Base-by-base conservation (phyloP, 345 rosid genomes). In the Tarenaya hassleriana region DNA sequence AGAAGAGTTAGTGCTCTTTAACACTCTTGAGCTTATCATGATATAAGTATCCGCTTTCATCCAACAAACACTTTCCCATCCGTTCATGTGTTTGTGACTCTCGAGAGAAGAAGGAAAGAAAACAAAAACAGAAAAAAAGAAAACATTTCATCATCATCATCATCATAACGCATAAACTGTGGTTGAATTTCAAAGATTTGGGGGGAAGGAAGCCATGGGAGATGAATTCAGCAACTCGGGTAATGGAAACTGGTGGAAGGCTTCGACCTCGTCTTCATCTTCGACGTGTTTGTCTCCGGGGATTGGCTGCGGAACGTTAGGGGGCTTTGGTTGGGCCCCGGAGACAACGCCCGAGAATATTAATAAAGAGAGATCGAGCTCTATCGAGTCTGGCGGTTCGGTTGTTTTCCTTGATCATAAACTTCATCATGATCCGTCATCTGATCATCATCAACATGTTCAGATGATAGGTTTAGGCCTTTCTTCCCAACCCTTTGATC, bases 391-490 rank as follows among this genome's bases (percentile, higher is more conserved):
- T 0, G 78, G 76, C 41, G 64, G 62, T 60, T 75, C 86, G 5
- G 70, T 48, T 18, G 75, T 64, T 67, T 81, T 75, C 42, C 90
- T 72, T 47, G 82, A 24, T 24, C 29, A 24, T 24, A 62, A 73
- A 55, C 75, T 70, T 48, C 81, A 78, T 41, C 66, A 40, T 51
- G 64, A 59, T 29, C 16, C 40, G 68, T 32, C 56, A 63, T 49
- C 57, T 63, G 1, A 52, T 66, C 55, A 82, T 82, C 60, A 73
- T 84, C 58, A 63, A 20, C 82, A 72, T 21, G 72, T 79, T 42
- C 88, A 88, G 16, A 76, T 88, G 86, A 92, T 92, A 88, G 84
- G 83, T 27, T 59, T 92, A 66, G 95, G 88, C 37, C 88, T 92
- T 43, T 79, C 98, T 51, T 81, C 95, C 1, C 98, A 73, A 32